phyloP scores from a whole-genome alignment of 345 rosid species.

The Turnera subulata region DNA sequence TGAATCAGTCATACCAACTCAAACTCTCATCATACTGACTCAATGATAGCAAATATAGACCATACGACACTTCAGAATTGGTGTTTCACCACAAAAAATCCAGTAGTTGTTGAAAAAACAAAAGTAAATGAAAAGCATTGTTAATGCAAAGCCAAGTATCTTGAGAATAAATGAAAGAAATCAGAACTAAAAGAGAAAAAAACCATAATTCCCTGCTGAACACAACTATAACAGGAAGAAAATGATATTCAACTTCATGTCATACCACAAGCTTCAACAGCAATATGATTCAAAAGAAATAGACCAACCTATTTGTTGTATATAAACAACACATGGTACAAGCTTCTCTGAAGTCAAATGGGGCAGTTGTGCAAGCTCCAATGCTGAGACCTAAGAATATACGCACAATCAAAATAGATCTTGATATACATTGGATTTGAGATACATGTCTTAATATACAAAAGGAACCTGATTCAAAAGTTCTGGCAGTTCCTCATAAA shows the following conservation, averaged over 20 bases:
- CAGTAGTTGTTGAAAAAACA: no score
- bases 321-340: slow-evolving; percentile 68
- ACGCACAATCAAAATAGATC: slow-evolving; percentile 14
- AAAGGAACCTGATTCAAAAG: slow-evolving; percentile 72
- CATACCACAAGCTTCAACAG: not conserved
- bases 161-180: not conserved
- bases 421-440: slow-evolving; percentile 12
- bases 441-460: slow-evolving; percentile 12
- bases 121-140: no score
- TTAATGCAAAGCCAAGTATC: no score
- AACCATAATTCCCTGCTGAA: no score
- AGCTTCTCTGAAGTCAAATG: slow-evolving; percentile 44
- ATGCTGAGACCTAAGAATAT: slow-evolving; percentile 57
- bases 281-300: not conserved
- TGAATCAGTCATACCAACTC: not conserved
- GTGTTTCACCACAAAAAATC: not conserved
- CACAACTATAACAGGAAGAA: not conserved
- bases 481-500: slow-evolving; percentile 89
- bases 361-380: slow-evolving; percentile 69
- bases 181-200: no score
- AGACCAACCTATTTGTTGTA: slow-evolving; percentile 82
- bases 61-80: not conserved
- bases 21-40: not conserved
- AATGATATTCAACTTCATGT: not conserved
- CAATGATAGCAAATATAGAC: not conserved